Evolutionary conservation across 441 rosid species (phyloP), one percentile per base, ranked within the genome.

Genomic region (Adansonia rubrostipa): DNA sequence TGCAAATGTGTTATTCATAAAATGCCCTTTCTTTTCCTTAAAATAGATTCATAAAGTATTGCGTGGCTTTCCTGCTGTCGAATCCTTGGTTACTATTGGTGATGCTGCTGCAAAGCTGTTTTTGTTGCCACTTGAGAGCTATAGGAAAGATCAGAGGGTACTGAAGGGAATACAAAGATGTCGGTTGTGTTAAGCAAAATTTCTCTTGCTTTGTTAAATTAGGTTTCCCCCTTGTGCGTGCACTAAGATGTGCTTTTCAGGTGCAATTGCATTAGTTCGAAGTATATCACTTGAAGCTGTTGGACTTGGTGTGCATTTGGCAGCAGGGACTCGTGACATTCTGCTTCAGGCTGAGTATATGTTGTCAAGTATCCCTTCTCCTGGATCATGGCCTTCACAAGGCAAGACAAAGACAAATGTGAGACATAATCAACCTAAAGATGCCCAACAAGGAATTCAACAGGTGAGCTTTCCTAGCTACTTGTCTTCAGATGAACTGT

Each of bases 161-260:
- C 87, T 97, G 71, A 95, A 88, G 84, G 99, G 99, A 81, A 85
- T 97, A 84, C 98, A 97, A 88, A 93, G 99, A 92, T 99, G 99
- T 92, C 84, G 88, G 79, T 58, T 78, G 57, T 76, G 24, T 28
- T 64, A 40, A 72, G 54, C 20, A 73, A 72, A 57, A 56, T 62
- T 75, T 47, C 50, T 71, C 61, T 51, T 71, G 74, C 61, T 24
- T 50, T 7, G 3, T 53, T 5, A 62, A 77, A 54, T 9, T 36
- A 20, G 11, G 51, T 10, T 3, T 36, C 36, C 40, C 42, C 51
- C 33, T 42, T 70, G 42, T 73, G 33, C 40, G 58, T 66, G 5
- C 50, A 48, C 71, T 70, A 42, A 73, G 60, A 76, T 44, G 58
- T 82, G 40, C 54, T 71, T 82, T 82, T 20, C 88, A 97, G 99